phyloP scores from a whole-genome alignment of 1,284 basidiomycete species.

The Cutaneotrichosporon cutaneum region DNA sequence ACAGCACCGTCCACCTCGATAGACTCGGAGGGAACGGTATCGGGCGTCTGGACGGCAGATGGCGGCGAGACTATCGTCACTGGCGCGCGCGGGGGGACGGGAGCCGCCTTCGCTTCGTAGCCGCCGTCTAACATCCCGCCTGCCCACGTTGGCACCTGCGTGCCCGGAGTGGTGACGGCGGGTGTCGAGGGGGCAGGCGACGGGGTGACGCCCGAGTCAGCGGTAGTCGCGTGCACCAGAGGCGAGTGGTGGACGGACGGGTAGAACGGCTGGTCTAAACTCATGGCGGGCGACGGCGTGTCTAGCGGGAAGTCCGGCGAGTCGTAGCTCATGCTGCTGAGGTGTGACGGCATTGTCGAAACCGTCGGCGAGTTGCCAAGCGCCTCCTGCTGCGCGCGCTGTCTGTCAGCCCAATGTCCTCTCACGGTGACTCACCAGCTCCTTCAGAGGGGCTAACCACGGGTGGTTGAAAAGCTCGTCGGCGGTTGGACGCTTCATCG shows the following conservation, averaged over 20 bases:
- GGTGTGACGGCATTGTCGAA: slow-evolving; percentile 14
- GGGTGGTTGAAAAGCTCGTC: slow-evolving; percentile 80
- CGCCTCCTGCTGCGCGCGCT: neutral
- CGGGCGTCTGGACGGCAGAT: neutral
- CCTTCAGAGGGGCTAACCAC: slow-evolving; percentile 67
- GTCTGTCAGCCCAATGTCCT: neutral
- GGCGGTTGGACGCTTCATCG: slow-evolving; percentile 78
- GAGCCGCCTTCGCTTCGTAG: neutral
- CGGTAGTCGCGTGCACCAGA: neutral
- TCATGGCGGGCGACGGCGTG: neutral
- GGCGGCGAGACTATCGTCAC: neutral
- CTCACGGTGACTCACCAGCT: slow-evolving; percentile 28
- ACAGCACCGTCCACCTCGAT: neutral
- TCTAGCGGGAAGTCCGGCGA: neutral
- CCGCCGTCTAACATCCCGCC: neutral
- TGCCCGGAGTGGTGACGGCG: neutral
- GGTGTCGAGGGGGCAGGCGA: neutral
- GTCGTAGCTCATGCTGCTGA: slow-evolving; percentile 2
- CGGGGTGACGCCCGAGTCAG: neutral
- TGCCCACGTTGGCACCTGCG: neutral
- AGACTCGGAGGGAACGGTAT: neutral
- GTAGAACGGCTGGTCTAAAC: neutral
- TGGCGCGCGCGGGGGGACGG: neutral
- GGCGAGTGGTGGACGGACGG: neutral
- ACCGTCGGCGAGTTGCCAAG: slow-evolving; percentile 15